Base-by-base conservation (phyloP, 2,329 filamentous ascomycete species). In the Arthrocladium fulminans region DNA sequence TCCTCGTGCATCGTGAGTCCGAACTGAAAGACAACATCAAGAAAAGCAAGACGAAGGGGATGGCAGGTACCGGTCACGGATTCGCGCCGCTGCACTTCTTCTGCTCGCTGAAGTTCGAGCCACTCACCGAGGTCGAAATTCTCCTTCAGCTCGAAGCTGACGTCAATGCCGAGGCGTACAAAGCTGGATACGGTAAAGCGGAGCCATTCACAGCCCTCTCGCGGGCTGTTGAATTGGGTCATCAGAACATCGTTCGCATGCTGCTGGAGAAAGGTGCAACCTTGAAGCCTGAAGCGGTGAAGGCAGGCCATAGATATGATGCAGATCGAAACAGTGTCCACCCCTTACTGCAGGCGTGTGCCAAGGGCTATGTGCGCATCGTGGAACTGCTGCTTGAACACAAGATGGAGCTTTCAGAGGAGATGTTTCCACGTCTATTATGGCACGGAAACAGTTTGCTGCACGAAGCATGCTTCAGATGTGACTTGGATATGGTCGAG, bases 381-480 rank as follows among this genome's bases (percentile, higher is more conserved):
- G 55, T 56, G 34, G 47, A 50, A 37, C 49, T 53, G 25, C 40
- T 57, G 30, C 49, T 57, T 29, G 37, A 47, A n/a, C 35, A 49
- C n/a, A 34, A 34, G 13, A 29, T 47, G 7, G 35, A 49, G 5
- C 42, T 55, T 12, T 42, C 49, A 6, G 47, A 49, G 5, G 32
- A 25, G 3, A 46, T 46, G 4, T 57, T 54, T 25, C 53, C 55
- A 2, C 6, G 44, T 9, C 30, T 34, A 23, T 45, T 43, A 3
- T 57, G 54, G 53, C 48, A 57, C 29, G 55, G 55, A 22, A 55
- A 51, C 34, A 54, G 48, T 2, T 48, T 56, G 10, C 51, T 57
- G 3, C 54, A 56, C 27, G 54, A 57, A 22, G 54, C 55, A 10
- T 48, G 52, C n/a, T 47, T 51, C 29, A 49, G 47, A 1, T 56